Evolutionary conservation across 1,284 basidiomycete species (phyloP).

Genomic region (Ganoderma sinense): DNA sequence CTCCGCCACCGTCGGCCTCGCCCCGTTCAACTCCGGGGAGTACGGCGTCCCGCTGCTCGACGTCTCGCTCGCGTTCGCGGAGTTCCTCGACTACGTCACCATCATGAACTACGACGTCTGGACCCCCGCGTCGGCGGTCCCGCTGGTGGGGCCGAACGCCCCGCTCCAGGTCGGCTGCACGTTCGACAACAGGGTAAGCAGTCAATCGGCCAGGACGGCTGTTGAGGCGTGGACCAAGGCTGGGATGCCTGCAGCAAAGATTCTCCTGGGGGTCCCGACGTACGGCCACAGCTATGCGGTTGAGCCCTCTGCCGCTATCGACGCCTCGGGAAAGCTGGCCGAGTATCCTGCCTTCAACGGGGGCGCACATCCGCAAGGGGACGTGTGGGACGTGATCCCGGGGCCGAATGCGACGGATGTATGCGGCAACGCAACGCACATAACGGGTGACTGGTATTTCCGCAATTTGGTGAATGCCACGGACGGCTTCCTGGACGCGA

Average conservation of each 20-base stretch:
- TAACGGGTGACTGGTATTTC: conserved; percentile 43
- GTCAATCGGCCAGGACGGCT: conserved; percentile 73
- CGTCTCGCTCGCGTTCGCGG: conserved; percentile 52
- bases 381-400: conserved; percentile 54
- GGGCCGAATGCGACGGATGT: conserved; percentile 40
- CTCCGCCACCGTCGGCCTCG: not conserved
- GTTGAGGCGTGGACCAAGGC: conserved; percentile 77
- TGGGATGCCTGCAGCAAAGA: conserved; percentile 75
- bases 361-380: conserved; percentile 47
- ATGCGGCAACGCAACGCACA: conserved; percentile 53
- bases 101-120: conserved; percentile 90
- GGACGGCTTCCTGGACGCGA: conserved; percentile 56
- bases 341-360: conserved; percentile 51
- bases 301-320: conserved; percentile 42
- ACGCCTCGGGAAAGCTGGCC: conserved; percentile 40
- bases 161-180: conserved; percentile 82
- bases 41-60: conserved; percentile 1
- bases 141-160: conserved; percentile 73
- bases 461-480: conserved; percentile 54
- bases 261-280: conserved; percentile 80
- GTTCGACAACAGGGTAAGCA: conserved; percentile 54
- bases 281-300: conserved; percentile 72
- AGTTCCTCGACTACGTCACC: conserved; percentile 77
- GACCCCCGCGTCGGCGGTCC: conserved; percentile 51
- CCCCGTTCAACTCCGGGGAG: not conserved